Percentiles rank a stretch among this genome's conserved stretches.
Evolutionary conservation across 176 grass and related monocot genomes (phyloP).

Genomic region (Raddia guianensis): DNA sequence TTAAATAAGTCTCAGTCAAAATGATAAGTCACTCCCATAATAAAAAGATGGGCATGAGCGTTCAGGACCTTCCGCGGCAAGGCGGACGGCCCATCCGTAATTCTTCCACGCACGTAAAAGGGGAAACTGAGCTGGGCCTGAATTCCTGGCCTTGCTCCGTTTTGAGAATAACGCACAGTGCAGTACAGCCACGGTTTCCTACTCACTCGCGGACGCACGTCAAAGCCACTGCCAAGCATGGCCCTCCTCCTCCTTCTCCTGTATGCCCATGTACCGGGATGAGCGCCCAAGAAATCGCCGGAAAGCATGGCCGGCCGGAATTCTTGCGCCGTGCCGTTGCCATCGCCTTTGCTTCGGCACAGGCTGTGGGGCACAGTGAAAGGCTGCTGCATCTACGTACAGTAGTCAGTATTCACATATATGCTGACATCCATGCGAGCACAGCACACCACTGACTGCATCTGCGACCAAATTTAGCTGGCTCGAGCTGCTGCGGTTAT

Average conservation of each 20-base stretch:
- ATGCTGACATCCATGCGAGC: background rate
- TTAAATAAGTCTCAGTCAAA: too few relatives aligned
- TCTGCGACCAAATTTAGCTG: background rate
- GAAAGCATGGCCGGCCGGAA: constrained; percentile 1
- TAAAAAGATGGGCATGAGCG: too few relatives aligned
- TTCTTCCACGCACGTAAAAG: background rate
- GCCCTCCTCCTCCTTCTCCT: background rate
- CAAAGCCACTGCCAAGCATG: background rate
- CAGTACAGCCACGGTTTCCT: background rate
- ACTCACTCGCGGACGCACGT: background rate
- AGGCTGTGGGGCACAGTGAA: constrained; percentile 37
- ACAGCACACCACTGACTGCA: background rate
- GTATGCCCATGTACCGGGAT: constrained; percentile 8
- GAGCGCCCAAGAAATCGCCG: background rate
- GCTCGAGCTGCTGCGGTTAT: background rate
- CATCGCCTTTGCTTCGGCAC: constrained; percentile 39
- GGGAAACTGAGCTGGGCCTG: background rate
- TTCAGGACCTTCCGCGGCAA: too few relatives aligned
- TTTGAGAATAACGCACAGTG: background rate
- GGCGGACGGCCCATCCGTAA: too few relatives aligned
- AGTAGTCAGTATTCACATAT: background rate
- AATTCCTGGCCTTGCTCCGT: background rate
- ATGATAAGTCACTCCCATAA: too few relatives aligned
- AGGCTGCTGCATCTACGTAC: background rate
- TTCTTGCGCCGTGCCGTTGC: constrained; percentile 35